Evolutionary conservation across 2,329 filamentous ascomycete species (phyloP).

Genomic region (Ascochyta pisi): DNA sequence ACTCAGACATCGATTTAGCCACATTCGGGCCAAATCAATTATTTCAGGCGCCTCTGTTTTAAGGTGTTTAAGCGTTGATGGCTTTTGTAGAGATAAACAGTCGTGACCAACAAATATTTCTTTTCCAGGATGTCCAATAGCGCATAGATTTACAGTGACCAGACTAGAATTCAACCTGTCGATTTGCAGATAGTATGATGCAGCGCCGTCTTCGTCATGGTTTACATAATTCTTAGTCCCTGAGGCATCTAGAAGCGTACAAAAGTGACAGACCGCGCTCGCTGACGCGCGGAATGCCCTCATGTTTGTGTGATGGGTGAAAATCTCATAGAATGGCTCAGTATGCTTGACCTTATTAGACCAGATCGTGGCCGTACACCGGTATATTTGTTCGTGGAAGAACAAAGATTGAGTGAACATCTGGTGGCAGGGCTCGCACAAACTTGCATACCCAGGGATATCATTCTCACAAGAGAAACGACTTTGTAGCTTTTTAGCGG

Average conservation of each 20-base stretch:
- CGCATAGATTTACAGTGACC: too few relatives aligned
- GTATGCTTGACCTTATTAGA: too few relatives aligned
- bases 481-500: neutral
- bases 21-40: neutral
- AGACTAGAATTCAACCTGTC: too few relatives aligned
- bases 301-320: neutral
- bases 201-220: neutral
- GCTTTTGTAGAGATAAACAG: too few relatives aligned
- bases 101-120: too few relatives aligned
- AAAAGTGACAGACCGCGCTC: neutral
- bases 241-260: neutral
- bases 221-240: too few relatives aligned
- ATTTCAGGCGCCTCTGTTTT: neutral
- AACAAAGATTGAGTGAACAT: neutral
- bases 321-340: too few relatives aligned
- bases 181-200: neutral
- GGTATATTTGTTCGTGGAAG: neutral
- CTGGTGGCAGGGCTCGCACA: neutral
- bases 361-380: too few relatives aligned
- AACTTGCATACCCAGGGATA: neutral
- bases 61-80: neutral
- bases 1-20: neutral
- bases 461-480: neutral
- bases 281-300: neutral
- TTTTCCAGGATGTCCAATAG: too few relatives aligned